Evolutionary conservation across 2,329 filamentous ascomycete species (phyloP).

Genomic region (Talaromyces sp.): DNA sequence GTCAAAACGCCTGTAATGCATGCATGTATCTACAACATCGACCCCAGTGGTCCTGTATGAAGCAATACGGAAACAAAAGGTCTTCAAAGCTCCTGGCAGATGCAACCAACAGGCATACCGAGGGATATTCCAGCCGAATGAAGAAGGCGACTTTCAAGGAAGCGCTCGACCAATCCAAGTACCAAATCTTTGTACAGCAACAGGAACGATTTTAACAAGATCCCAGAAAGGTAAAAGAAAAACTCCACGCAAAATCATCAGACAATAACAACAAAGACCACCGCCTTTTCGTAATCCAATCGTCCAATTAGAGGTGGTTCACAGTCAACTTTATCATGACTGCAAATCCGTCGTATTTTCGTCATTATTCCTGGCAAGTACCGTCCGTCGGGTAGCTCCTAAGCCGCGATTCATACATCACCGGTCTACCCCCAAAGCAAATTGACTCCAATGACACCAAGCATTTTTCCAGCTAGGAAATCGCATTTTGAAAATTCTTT

Average conservation of each 20-base stretch:
- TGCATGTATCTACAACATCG: conserved; percentile 20
- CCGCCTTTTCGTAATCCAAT: conserved; percentile 17
- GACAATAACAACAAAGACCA: conserved; percentile 11
- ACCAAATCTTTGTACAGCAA: conserved; percentile 14
- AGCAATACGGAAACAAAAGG: conserved; percentile 16
- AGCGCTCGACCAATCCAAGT: conserved; percentile 7
- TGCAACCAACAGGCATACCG: conserved; percentile 15
- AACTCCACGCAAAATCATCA: conserved; percentile 12
- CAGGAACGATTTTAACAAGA: not conserved
- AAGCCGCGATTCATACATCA: conserved; percentile 5
- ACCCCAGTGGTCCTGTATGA: conserved; percentile 16
- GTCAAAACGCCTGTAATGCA: conserved; percentile 19
- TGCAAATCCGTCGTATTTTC: conserved; percentile 12
- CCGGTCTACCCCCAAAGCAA: conserved; percentile 5
- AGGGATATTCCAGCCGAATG: conserved; percentile 9
- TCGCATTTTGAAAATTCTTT: conserved; percentile 12
- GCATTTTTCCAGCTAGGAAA: conserved; percentile 11
- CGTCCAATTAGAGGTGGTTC: conserved; percentile 10
- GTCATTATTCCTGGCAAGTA: conserved; percentile 14
- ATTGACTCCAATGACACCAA: conserved; percentile 16
- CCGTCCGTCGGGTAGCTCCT: conserved; percentile 7
- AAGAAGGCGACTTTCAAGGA: conserved; percentile 2
- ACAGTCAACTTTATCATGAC: conserved; percentile 19
- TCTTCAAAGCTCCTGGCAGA: conserved; percentile 17
- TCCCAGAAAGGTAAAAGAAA: conserved; percentile 1